Conservation (phyloP, 2,329 filamentous ascomycete species). For the Penicillium sumatraense region DNA sequence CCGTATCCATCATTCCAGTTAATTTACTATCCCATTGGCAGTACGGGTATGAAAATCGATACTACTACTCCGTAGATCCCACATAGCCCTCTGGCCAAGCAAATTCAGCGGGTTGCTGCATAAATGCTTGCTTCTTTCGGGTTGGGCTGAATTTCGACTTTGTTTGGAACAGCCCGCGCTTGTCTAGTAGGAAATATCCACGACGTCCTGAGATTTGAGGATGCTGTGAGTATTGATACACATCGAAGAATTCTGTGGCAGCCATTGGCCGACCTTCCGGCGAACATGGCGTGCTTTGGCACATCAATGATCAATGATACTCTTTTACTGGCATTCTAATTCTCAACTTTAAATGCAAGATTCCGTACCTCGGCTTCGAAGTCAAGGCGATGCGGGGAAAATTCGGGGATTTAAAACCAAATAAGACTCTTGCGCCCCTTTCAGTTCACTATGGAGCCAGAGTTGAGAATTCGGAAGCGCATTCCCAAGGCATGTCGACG, state of each 20-base stretch:
- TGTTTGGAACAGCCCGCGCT: no score
- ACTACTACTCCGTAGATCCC: no score
- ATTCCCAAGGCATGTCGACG: slow-evolving; percentile 28
- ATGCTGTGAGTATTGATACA: not conserved
- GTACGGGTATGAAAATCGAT: no score
- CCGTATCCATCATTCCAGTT: no score
- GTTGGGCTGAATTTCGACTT: no score
- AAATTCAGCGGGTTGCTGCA: no score
- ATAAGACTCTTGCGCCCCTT: not conserved
- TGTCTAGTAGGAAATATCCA: no score
- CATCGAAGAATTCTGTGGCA: not conserved
- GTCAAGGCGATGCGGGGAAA: not conserved
- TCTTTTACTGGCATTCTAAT: not conserved
- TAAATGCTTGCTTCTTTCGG: no score
- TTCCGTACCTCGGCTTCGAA: not conserved
- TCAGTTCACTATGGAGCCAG: slow-evolving; percentile 5
- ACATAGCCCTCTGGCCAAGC: no score
- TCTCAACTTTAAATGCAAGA: not conserved
- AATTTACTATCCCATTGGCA: no score
- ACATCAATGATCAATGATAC: not conserved
- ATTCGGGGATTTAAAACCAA: not conserved
- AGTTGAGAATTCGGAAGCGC: slow-evolving; percentile 23
- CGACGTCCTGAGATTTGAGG: not conserved
- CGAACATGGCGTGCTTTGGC: slow-evolving; percentile 8
- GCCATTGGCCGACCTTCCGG: not conserved